Evolutionary conservation across 23 red algal species (phyloP), one percentile per base, ranked within the genome.

Genomic region (Gracilaria gracilis): DNA sequence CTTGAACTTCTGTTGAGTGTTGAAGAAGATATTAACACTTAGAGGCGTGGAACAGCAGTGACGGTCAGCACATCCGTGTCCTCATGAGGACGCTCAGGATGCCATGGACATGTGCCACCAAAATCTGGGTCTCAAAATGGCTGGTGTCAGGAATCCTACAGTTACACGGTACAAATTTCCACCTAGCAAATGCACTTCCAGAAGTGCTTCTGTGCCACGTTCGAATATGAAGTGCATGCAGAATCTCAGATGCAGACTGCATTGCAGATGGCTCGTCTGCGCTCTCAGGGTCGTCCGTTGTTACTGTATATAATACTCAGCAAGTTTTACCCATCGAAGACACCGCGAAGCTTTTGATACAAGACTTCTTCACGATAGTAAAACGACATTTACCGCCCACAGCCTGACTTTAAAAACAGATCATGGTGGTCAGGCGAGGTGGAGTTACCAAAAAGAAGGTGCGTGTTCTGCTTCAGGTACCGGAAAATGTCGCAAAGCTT

Each of bases 401-500:
- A n/a, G n/a, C n/a, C n/a, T n/a, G n/a, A n/a, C n/a, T n/a, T n/a
- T n/a, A n/a, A n/a, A n/a, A n/a, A n/a, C 42, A 11, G 11, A 11
- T 46, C 9, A 77, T 46, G 38, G 72, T 77, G 38, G 20, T 12
- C 38, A 51, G 15, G 16, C 20, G 72, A 50, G 50, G 21, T 19
- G 72, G 72, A 27, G 23, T 15, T 20, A 49, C 72, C 21, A 77
- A 77, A 13, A 77, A 6, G 39, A 77, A 51, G 31, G 46, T 29
- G 9, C 42, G 72, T 51, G 72, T 77, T 50, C 34, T 77, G 72
- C 72, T 77, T 32, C 72, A 77, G 15, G 72, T 77, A 6, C 72
- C 72, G 0, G 72, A 77, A 77, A 46, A 51, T 51, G 27, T 77
- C 0, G 72, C 72, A 77, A 77, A 77, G 42, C 40, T 77, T 48